Base-by-base conservation (phyloP, 2,329 filamentous ascomycete genomes). In the Pleurostoma richardsiae region DNA sequence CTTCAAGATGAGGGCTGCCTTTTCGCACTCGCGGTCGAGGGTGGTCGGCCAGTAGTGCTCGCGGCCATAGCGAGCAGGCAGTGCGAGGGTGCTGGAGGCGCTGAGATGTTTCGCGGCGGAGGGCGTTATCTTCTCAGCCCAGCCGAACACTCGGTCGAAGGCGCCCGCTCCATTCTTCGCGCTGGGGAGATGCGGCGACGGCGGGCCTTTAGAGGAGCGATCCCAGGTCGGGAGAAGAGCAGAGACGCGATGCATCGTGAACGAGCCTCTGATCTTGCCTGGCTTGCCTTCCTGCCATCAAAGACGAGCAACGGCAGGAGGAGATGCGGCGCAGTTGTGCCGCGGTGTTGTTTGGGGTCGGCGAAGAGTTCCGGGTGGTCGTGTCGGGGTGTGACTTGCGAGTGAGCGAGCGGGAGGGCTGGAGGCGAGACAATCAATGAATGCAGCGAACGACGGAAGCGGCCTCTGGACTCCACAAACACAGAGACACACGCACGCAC, bases 21-120 rank as follows among this genome's bases (percentile, higher is more conserved):
- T 96, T 68, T 96, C 89, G 66, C 86, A 88, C 73, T 96, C 91
- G 56, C 86, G 85, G 63, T 96, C 91, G 44, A 96, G 73, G 1
- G 85, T 86, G 30, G 87, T 86, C 3, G 62, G 62, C 62, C 62
- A 65, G 48, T 64, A 65, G 6, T 56, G 57, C 49, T 65, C 62
- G 41, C 59, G 57, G 44, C 54, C 56, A 19, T 50, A 26, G 28
- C 41, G 50, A 31, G 51, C 47, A 29, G 51, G 44, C 19, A 19
- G 19, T 33, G 54, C 43, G 2, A 49, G 42, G 10, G 50, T 42
- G 5, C 54, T 50, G 6, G 48, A 52, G 27, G 53, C 50, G 47
- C 50, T 57, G 44, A 48, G 49, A 26, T 56, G 55, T 47, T 43
- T 52, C 19, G 19, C 19, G 19, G 19, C 19, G 19, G 19, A 19